Conservation (phyloP, 129 eudicot genomes). For the Logfia minima region DNA sequence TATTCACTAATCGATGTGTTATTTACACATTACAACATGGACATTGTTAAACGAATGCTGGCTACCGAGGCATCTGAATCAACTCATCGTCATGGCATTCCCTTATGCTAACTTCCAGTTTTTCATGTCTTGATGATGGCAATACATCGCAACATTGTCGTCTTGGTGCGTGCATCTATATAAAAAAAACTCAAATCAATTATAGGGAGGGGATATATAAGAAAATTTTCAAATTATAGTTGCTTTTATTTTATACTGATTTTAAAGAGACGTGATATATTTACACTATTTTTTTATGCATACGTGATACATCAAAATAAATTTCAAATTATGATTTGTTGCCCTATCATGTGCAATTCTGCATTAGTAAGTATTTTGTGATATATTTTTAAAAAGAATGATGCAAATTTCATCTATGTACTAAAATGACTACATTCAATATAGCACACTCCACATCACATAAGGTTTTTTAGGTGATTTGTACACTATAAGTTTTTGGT, state of each 20-base stretch:
- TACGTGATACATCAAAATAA: too few species aligned
- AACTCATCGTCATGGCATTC: conserved; percentile 70
- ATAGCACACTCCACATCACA: too few species aligned
- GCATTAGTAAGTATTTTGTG: too few species aligned
- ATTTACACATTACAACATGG: conserved; percentile 15
- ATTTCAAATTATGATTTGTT: too few species aligned
- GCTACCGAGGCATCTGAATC: conserved; percentile 42
- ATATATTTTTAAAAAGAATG: too few species aligned
- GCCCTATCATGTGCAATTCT: too few species aligned
- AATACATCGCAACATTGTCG: conserved; percentile 79
- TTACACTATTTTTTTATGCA: too few species aligned
- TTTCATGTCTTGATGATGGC: conserved; percentile 39
- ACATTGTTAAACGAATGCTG: background rate
- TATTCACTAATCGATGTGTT: background rate
- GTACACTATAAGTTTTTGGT: too few species aligned
- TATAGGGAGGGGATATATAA: conserved; percentile 4
- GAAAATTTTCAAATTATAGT: background rate
- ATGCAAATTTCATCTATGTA: too few species aligned
- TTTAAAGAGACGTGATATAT: too few species aligned
- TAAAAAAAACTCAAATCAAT: conserved; percentile 2
- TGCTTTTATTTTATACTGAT: background rate
- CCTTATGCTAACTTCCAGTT: conserved; percentile 58
- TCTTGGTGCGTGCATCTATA: conserved; percentile 70
- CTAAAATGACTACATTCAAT: too few species aligned
- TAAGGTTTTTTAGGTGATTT: too few species aligned